Percentiles rank a stretch among this genome's conserved stretches.
These are phyloP conservation scores for Fusarium sp. DNA, from an alignment of 2,329 filamentous ascomycete genomes.

Conservation along the genomic window DNA sequence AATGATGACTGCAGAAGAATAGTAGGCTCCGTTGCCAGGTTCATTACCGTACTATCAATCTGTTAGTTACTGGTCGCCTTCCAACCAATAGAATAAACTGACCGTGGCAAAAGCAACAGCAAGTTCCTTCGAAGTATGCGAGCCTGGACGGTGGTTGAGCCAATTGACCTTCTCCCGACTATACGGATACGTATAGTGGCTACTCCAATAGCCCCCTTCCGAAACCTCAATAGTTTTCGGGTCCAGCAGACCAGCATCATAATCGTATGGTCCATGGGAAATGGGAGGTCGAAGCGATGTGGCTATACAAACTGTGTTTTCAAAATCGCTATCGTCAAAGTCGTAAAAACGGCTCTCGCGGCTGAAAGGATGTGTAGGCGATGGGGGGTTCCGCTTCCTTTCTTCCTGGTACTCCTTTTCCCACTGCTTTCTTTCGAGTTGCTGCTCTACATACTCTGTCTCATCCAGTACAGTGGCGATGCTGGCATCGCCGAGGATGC, in stretches of 20 bases:
- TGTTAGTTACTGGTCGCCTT: background rate
- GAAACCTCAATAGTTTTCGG: background rate
- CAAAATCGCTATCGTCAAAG: background rate
- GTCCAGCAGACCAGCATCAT: background rate
- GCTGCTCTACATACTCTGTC: accelerated
- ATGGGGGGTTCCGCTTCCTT: no score
- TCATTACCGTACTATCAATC: conserved; percentile 11
- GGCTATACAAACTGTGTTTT: background rate
- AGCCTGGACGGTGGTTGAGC: conserved; percentile 18
- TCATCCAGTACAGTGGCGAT: conserved; percentile 20
- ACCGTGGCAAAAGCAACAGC: conserved; percentile 6
- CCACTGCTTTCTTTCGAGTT: background rate
- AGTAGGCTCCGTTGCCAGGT: background rate
- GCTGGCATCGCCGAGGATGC: background rate
- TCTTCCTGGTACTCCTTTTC: background rate
- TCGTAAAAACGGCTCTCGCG: background rate
- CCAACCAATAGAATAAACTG: background rate
- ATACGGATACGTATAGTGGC: background rate
- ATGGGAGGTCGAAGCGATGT: background rate
- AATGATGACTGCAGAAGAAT: conserved; percentile 22
- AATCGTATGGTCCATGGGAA: background rate
- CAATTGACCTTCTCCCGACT: conserved; percentile 2
- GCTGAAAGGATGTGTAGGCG: no score
- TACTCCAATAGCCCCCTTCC: background rate
- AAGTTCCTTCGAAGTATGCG: background rate